Evolutionary conservation across 2,329 filamentous ascomycete genomes (phyloP).

Genomic region (Chlorencoelia australis): DNA sequence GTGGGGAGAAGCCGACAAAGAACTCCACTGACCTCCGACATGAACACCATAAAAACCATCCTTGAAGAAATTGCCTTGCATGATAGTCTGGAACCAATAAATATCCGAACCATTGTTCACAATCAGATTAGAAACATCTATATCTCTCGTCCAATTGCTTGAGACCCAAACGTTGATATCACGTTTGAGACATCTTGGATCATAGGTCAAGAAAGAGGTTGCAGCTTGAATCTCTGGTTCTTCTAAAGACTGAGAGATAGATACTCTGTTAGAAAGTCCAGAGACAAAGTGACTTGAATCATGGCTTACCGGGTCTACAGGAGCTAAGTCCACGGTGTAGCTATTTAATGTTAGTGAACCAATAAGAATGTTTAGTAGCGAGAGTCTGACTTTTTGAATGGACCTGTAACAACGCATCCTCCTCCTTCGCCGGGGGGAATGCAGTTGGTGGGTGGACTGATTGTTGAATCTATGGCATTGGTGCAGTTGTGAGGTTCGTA

Average conservation of each 20-base stretch:
- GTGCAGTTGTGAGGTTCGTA: slow-evolving; percentile 21
- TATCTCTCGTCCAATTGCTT: slow-evolving; percentile 29
- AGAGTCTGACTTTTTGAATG: slow-evolving; percentile 31
- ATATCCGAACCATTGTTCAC: too few relatives aligned
- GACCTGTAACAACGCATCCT: slow-evolving; percentile 40
- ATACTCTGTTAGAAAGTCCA: too few relatives aligned
- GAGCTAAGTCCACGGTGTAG: background rate
- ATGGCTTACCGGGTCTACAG: background rate
- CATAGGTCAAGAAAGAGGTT: slow-evolving; percentile 10
- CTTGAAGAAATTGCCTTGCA: slow-evolving; percentile 32
- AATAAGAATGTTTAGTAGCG: too few relatives aligned
- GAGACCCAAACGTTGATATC: slow-evolving; percentile 32
- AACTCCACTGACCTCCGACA: too few relatives aligned
- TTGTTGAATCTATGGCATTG: slow-evolving; percentile 9
- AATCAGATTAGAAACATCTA: slow-evolving; percentile 23
- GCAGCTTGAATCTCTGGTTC: background rate
- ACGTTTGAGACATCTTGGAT: slow-evolving; percentile 34
- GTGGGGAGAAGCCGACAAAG: too few relatives aligned
- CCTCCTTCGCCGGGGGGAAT: slow-evolving; percentile 40
- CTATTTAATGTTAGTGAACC: background rate
- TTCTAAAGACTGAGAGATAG: too few relatives aligned
- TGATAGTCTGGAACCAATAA: slow-evolving; percentile 33
- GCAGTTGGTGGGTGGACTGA: slow-evolving; percentile 16
- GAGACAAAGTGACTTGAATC: slow-evolving; percentile 21
- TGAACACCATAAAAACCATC: slow-evolving; percentile 29